These are phyloP conservation scores for Rhazya stricta DNA, from an alignment of 257 asterid genomes.

Conservation along the genomic window DNA sequence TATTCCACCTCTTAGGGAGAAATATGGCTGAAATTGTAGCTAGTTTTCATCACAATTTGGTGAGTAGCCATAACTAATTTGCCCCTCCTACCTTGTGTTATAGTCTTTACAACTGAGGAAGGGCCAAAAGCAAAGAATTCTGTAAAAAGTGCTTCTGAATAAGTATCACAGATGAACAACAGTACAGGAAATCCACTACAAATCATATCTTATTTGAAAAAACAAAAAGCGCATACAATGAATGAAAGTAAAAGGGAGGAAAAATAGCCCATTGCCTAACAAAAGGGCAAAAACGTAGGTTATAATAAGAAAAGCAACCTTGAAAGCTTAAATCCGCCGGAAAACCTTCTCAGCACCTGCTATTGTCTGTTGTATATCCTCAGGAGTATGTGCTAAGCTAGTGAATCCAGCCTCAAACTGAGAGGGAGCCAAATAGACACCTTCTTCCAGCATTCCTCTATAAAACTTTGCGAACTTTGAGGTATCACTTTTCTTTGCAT, in stretches of 20 bases:
- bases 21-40: neutral
- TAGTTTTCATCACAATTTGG: neutral
- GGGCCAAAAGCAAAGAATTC: neutral
- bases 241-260: neutral
- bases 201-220: neutral
- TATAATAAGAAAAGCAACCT: neutral
- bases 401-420: constrained; percentile 99
- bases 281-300: constrained; percentile 9
- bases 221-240: neutral
- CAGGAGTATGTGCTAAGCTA: constrained; percentile 71
- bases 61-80: neutral
- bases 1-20: constrained; percentile 31
- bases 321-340: constrained; percentile 33
- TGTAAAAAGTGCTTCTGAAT: neutral
- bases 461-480: constrained; percentile 69
- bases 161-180: neutral
- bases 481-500: constrained; percentile 90
- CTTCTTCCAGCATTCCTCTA: constrained; percentile 92
- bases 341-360: constrained; percentile 91
- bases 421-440: constrained; percentile 91
- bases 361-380: constrained; percentile 73
- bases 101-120: neutral
- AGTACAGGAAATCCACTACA: neutral
- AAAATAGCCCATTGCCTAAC: neutral
- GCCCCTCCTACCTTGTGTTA: neutral